Evolutionary conservation across 495 filamentous ascomycete genomes (phyloP).

Genomic region (Venustampulla echinocandica): DNA sequence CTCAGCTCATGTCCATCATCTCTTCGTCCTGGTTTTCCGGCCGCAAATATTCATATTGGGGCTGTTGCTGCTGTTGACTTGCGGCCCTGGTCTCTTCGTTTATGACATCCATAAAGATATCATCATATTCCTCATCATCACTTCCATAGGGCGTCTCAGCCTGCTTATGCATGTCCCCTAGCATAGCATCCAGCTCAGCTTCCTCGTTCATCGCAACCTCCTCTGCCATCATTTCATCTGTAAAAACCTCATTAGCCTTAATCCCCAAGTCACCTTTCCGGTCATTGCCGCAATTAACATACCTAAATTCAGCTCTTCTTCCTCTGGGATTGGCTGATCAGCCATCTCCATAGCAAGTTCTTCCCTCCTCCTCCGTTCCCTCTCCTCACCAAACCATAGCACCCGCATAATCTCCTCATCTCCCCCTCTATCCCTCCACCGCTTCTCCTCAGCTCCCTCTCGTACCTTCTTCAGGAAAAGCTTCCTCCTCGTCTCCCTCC

Average conservation of each 20-base stretch:
- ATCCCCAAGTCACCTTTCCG: background rate
- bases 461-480: slow-evolving; percentile 74
- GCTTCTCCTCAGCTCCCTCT: slow-evolving; percentile 55
- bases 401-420: slow-evolving; percentile 52
- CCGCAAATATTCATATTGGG: slow-evolving; percentile 8
- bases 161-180: slow-evolving; percentile 14
- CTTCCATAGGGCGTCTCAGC: slow-evolving; percentile 21
- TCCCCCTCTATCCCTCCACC: slow-evolving; percentile 56
- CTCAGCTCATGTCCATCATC: slow-evolving; percentile 23
- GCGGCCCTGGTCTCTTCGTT: slow-evolving; percentile 26
- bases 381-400: slow-evolving; percentile 16
- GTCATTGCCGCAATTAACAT: background rate
- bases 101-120: slow-evolving; percentile 47
- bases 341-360: slow-evolving; percentile 19
- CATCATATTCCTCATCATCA: slow-evolving; percentile 46
- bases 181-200: slow-evolving; percentile 47
- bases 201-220: slow-evolving; percentile 45
- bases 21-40: slow-evolving; percentile 10
- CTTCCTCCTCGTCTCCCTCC: slow-evolving; percentile 45
- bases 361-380: slow-evolving; percentile 10
- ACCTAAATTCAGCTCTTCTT: slow-evolving; percentile 31
- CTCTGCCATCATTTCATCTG: slow-evolving; percentile 31
- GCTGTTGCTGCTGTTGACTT: slow-evolving; percentile 8
- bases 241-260: background rate
- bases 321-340: slow-evolving; percentile 26